These are phyloP conservation scores for Eurotiales sp. DNA, from an alignment of 2,329 filamentous ascomycete species.

Conservation along the genomic window DNA sequence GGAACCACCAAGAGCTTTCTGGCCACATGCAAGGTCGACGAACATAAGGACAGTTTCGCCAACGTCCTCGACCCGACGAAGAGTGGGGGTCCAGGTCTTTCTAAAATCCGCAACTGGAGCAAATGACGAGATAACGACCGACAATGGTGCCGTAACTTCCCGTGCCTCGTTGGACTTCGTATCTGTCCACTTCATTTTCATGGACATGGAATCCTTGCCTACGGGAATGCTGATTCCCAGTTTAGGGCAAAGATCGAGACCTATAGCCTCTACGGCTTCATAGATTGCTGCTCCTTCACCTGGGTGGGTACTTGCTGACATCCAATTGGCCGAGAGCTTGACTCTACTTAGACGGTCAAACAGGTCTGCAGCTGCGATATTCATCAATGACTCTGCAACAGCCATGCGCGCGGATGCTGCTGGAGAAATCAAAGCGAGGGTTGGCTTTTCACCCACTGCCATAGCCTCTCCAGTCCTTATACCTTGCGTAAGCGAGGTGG, in stretches of 20 bases:
- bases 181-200: constrained; percentile 96
- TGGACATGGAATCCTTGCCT: constrained; percentile 96
- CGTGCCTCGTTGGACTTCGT: constrained; percentile 61
- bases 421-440: constrained; percentile 81
- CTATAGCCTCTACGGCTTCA: constrained; percentile 88
- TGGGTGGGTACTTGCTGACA: constrained; percentile 91
- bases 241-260: constrained; percentile 84
- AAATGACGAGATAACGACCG: constrained; percentile 87
- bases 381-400: constrained; percentile 88
- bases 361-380: constrained; percentile 76
- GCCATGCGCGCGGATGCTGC: constrained; percentile 94
- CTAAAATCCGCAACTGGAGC: constrained; percentile 75
- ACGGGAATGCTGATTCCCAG: constrained; percentile 93
- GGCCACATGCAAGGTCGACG: constrained; percentile 80
- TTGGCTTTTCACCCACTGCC: constrained; percentile 92
- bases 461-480: constrained; percentile 88
- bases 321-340: constrained; percentile 95
- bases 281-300: constrained; percentile 91
- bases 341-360: constrained; percentile 72
- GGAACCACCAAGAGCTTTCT: constrained; percentile 81
- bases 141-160: constrained; percentile 89
- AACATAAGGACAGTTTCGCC: constrained; percentile 86
- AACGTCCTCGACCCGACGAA: constrained; percentile 77
- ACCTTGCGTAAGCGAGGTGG: constrained; percentile 70
- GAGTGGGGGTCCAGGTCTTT: constrained; percentile 90